Percentiles rank a stretch among this genome's conserved stretches.
These are phyloP conservation scores for Senna siamea DNA, from an alignment of 306 rosid species.

Conservation along the genomic window DNA sequence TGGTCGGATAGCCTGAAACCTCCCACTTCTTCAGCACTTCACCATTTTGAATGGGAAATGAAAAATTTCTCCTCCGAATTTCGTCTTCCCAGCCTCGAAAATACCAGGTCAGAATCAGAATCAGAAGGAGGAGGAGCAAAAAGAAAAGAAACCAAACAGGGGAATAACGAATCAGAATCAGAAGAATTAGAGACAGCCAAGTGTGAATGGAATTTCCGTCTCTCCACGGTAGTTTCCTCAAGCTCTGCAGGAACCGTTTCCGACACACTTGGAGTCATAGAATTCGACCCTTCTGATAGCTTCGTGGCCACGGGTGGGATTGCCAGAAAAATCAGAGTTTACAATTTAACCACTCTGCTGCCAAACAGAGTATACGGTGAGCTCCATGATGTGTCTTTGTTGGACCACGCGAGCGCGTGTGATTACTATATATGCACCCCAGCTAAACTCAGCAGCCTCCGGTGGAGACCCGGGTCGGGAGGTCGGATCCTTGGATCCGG, in stretches of 20 bases:
- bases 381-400: constrained; percentile 3
- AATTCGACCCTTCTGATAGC: constrained; percentile 52
- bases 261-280: constrained; percentile 58
- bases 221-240: constrained; percentile 51
- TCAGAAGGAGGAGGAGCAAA: not conserved
- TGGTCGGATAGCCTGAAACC: constrained; percentile 35
- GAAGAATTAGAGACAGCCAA: not conserved
- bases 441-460: constrained; percentile 70
- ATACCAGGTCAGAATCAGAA: constrained; percentile 3
- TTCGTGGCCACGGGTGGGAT: constrained; percentile 66
- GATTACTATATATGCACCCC: constrained; percentile 61
- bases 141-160: not conserved
- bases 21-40: constrained; percentile 17
- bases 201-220: constrained; percentile 54
- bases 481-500: constrained; percentile 57
- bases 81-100: constrained; percentile 12
- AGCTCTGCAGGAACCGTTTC: constrained; percentile 24
- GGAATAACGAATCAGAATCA: not conserved
- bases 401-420: constrained; percentile 52
- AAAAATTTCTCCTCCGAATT: constrained; percentile 42
- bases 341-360: constrained; percentile 35
- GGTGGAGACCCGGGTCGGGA: constrained; percentile 55
- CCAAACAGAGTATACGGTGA: not conserved
- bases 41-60: constrained; percentile 60
- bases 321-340: constrained; percentile 57